Conservation (phyloP, 352 stramenopile species). For the Globisporangium nagaii region DNA sequence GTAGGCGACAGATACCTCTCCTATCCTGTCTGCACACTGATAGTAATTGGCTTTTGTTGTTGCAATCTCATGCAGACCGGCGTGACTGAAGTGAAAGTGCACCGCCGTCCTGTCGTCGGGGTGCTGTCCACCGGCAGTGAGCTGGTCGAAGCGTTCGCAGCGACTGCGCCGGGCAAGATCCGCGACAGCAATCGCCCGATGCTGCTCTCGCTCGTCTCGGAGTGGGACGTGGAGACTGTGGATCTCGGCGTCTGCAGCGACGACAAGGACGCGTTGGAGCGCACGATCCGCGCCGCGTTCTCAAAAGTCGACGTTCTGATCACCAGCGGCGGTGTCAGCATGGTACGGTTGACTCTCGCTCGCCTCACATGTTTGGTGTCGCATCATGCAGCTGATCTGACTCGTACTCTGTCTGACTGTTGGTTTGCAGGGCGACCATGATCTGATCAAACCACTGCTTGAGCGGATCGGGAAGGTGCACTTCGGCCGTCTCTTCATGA, state of each 20-base stretch:
- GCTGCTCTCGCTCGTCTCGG: slow-evolving; percentile 64
- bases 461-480: slow-evolving; percentile 86
- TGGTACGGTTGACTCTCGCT: slow-evolving; percentile 37
- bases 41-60: neutral
- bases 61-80: slow-evolving; percentile 36
- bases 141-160: slow-evolving; percentile 65
- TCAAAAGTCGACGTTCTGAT: slow-evolving; percentile 89
- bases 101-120: slow-evolving; percentile 74
- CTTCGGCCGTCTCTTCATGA: slow-evolving; percentile 96
- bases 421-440: slow-evolving; percentile 71
- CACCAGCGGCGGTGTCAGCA: slow-evolving; percentile 94
- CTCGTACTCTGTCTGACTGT: neutral
- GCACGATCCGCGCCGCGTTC: slow-evolving; percentile 37
- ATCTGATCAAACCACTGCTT: slow-evolving; percentile 91
- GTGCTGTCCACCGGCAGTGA: slow-evolving; percentile 96
- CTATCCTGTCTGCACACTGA: too few relatives aligned
- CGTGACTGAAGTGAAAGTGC: slow-evolving; percentile 61
- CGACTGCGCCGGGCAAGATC: slow-evolving; percentile 73
- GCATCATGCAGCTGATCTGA: too few relatives aligned
- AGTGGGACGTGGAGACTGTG: slow-evolving; percentile 40
- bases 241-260: slow-evolving; percentile 79
- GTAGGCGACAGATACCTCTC: too few relatives aligned
- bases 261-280: slow-evolving; percentile 45
- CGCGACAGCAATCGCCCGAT: slow-evolving; percentile 95
- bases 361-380: neutral